Evolutionary conservation across 805 yeast genomes (phyloP).

Genomic region (Pichia kluyveri): DNA sequence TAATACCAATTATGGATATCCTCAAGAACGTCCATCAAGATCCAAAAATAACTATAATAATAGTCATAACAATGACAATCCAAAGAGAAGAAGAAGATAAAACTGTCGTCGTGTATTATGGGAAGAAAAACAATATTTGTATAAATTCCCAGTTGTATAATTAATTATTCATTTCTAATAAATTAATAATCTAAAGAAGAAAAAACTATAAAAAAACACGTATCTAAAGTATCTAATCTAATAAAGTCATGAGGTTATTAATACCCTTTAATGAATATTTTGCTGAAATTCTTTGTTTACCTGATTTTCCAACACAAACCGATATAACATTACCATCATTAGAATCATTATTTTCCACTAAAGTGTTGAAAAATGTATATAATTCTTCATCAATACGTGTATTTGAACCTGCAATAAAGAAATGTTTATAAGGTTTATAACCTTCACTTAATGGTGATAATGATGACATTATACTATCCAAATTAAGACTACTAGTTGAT

Average conservation of each 20-base stretch:
- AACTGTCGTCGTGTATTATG: no score
- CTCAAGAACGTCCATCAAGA: not conserved
- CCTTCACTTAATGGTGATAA: not conserved
- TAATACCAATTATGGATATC: not conserved
- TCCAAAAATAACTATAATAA: not conserved
- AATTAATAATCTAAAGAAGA: no score
- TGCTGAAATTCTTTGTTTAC: slow-evolving; percentile 34
- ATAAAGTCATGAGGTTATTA: slow-evolving; percentile 54
- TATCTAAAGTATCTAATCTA: slow-evolving; percentile 18
- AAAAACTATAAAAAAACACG: no score
- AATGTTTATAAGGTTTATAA: slow-evolving; percentile 27
- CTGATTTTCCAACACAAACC: slow-evolving; percentile 44
- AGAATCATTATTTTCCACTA: slow-evolving; percentile 21
- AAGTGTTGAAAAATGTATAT: slow-evolving; percentile 43
- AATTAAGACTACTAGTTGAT: not conserved
- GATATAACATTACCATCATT: slow-evolving; percentile 37
- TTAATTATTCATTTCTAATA: no score
- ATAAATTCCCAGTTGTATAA: no score
- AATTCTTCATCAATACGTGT: slow-evolving; percentile 63
- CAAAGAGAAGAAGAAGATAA: not conserved
- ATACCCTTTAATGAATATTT: slow-evolving; percentile 57
- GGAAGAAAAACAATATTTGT: no score
- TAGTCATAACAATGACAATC: not conserved
- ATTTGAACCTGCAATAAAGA: slow-evolving; percentile 57
- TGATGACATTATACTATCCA: not conserved